phyloP scores from a whole-genome alignment of 1,284 basidiomycete species.

The Pyrrhoderma lamaoense region DNA sequence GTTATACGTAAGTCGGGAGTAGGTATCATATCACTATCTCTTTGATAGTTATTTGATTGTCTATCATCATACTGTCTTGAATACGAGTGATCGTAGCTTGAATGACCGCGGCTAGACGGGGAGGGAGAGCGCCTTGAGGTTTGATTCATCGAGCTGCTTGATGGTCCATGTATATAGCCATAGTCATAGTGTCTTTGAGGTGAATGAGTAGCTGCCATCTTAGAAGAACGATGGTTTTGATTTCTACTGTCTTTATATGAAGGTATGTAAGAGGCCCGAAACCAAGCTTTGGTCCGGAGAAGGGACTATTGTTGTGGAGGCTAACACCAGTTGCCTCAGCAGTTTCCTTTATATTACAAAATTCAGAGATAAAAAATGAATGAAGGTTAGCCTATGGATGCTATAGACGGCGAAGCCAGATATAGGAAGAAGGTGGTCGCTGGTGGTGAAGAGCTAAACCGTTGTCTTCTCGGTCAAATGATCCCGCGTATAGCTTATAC shows the following conservation, averaged over 20 bases:
- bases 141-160: background rate
- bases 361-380: no score
- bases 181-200: slow-evolving; percentile 6
- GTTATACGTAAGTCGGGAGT: slow-evolving; percentile 10
- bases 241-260: no score
- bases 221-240: no score
- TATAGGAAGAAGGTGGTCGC: background rate
- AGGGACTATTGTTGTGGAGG: no score
- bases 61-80: background rate
- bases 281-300: no score
- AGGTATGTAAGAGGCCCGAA: no score
- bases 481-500: no score
- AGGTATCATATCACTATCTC: background rate
- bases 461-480: no score
- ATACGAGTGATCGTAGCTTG: slow-evolving; percentile 5
- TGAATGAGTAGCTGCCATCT: background rate
- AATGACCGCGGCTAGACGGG: slow-evolving; percentile 6
- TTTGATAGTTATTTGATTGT: no score
- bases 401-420: background rate
- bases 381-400: background rate
- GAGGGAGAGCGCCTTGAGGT: slow-evolving; percentile 3
- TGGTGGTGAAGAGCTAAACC: background rate
- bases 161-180: background rate
- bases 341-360: no score
- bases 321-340: no score